Base-by-base conservation (phyloP, 257 asterid species). In the Dorcoceras hygrometricum region DNA sequence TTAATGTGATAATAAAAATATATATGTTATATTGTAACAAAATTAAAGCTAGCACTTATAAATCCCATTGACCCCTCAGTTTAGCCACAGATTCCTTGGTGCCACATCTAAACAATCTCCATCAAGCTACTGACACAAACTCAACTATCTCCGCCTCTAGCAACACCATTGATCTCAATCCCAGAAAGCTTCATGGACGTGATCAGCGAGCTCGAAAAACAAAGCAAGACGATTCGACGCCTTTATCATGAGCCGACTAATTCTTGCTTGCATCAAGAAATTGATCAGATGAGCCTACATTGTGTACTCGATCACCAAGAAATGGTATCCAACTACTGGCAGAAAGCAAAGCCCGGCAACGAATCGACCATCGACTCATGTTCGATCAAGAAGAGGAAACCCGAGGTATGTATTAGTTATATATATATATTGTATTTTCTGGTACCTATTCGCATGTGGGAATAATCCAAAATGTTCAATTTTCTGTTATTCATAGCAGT, bases 361-460 rank as follows among this genome's bases (percentile, higher is more conserved):
- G 19, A 36, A 29, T 63, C 32, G 55, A 43, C 74, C 6, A 76
- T 8, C 67, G 32, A 2, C 62, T 65, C 76, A 6, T 64, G 61
- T 59, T 36, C 81, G 4, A 50, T 69, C 48, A 81, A 76, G 67
- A 89, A 86, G 71, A 78, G 91, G 59, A 89, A 86, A 77, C 69
- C 86, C 31, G 86, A 82, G 96, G 95, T 88, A 61, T 29, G 20
- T 51, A 14, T 23, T 19, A 72, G 73, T 57, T 2, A 23, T 36
- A 16, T 0, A n/a, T n/a, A n/a, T 57, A 14, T 18, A 4, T 24
- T 22, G 25, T 16, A 5, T 19, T 10, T 12, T 14, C 14, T 9
- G 24, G 6, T 23, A 2, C 27, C 34, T 46, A 48, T 7, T 63
- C 12, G 65, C 29, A 3, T 56, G 12, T 25, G 31, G 20, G 39